Evolutionary conservation across 1,284 basidiomycete genomes (phyloP).

Genomic region (Hortiboletus rubellus): DNA sequence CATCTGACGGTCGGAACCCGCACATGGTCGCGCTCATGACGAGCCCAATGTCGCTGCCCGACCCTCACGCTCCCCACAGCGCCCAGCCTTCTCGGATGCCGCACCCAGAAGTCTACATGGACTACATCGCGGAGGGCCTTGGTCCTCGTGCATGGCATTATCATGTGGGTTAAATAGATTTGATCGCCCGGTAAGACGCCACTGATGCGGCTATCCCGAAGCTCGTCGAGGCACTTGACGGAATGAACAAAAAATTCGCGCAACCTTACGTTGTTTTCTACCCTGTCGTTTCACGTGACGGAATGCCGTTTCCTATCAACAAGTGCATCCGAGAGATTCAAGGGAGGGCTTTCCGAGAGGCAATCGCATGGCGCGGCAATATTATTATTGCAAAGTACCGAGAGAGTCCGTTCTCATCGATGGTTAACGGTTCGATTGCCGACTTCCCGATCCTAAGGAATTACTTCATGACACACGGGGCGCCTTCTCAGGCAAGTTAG

Average conservation of each 20-base stretch:
- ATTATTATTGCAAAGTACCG: slow-evolving; percentile 73
- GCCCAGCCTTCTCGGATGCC: slow-evolving; percentile 56
- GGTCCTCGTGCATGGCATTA: slow-evolving; percentile 69
- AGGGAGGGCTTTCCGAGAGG: slow-evolving; percentile 56
- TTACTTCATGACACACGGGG: slow-evolving; percentile 64
- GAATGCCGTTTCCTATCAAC: slow-evolving; percentile 77
- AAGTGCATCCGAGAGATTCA: slow-evolving; percentile 72
- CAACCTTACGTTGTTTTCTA: slow-evolving; percentile 80
- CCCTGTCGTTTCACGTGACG: slow-evolving; percentile 68
- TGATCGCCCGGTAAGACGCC: slow-evolving; percentile 11
- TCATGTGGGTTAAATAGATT: slow-evolving; percentile 47
- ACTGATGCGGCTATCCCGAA: slow-evolving; percentile 34
- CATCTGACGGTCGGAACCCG: slow-evolving; percentile 66
- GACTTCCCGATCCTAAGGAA: slow-evolving; percentile 80
- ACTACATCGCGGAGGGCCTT: slow-evolving; percentile 72
- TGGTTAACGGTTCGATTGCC: slow-evolving; percentile 74
- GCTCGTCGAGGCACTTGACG: slow-evolving; percentile 72
- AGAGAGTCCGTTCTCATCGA: slow-evolving; percentile 63
- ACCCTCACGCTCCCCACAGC: slow-evolving; percentile 46
- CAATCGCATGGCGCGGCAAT: slow-evolving; percentile 73
- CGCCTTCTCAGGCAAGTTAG: slow-evolving; percentile 42
- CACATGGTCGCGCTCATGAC: slow-evolving; percentile 68
- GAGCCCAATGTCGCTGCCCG: slow-evolving; percentile 54
- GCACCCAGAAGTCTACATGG: slow-evolving; percentile 81
- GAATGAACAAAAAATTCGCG: slow-evolving; percentile 73